Base-by-base conservation (phyloP, 2,329 filamentous ascomycete genomes). In the Penicillium sp. region DNA sequence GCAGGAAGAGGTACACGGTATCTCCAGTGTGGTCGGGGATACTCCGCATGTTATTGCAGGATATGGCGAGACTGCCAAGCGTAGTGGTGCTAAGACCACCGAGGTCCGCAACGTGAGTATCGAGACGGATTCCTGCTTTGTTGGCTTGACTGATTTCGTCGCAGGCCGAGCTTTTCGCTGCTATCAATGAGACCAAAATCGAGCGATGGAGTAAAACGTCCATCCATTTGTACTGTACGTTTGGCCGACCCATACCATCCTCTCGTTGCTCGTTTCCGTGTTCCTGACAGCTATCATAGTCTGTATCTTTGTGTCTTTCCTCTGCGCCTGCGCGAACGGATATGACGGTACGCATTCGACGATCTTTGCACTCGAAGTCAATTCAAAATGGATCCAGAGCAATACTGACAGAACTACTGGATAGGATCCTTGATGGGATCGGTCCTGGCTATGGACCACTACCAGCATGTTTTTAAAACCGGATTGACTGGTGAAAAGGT, bases 141-240 rank as follows among this genome's bases (percentile, higher is more conserved):
- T 26, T 1, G 42, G 29, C 14, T 14, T 23, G 27, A 0, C 26
- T 35, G 21, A 37, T 16, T 19, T 14, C 4, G 14, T 37, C 27
- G n/a, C 61, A 81, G 80, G 80, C 80, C 66, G 79, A 81, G 43
- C 67, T 82, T 26, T 81, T 69, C 62, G 78, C 79, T 39, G 80
- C 79, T 42, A 69, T 81, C 45, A 70, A 79, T 50, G 79, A 80
- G 63, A 75, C 76, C 44, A 75, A 77, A 33, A 81, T 81, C 43
- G 55, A 62, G 44, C 61, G 46, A 51, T 72, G 69, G 69, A 72
- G 69, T 60, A 64, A 60, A 50, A 61, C 62, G 1, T 68, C 68
- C 8, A 58, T 72, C 3, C 69, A 70, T 26, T 57, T 72, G 21
- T 72, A 72, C 56, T 70, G 69, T 71, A 45, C 57, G 69, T 66